Conservation (phyloP, 129 eudicot species). For the Pseudognaphalium luteoalbum region DNA sequence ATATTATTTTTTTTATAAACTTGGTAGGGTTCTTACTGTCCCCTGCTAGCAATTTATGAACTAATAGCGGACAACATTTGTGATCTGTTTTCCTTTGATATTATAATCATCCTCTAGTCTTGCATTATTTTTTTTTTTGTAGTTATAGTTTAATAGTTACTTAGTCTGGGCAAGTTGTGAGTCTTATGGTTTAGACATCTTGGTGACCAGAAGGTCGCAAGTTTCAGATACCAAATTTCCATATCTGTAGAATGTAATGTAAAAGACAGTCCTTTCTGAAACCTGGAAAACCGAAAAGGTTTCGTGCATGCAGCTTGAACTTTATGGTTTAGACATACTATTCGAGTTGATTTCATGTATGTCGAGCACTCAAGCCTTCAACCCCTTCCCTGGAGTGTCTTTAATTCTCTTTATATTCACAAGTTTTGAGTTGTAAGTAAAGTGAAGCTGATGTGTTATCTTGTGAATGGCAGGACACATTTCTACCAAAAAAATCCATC, state of each 20-base stretch:
- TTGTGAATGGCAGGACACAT: slow-evolving; percentile 52
- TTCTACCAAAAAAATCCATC: slow-evolving; percentile 71
- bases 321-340: background rate
- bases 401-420: background rate
- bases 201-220: background rate
- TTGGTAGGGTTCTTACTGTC: no score
- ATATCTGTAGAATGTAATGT: background rate
- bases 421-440: background rate
- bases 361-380: background rate
- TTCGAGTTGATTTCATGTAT: background rate
- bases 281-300: background rate
- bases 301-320: background rate
- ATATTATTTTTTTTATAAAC: background rate
- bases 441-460: background rate
- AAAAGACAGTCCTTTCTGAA: background rate
- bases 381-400: background rate
- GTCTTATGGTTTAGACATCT: background rate
- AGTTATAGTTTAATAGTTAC: background rate
- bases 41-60: no score
- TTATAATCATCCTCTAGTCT: background rate
- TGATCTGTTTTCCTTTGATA: background rate
- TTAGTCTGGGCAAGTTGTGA: background rate
- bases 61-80: no score
- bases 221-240: background rate
- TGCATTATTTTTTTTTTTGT: background rate